Percentiles rank a stretch among this genome's conserved stretches.
phyloP scores from a whole-genome alignment of 2,329 filamentous ascomycete genomes.

The Coleophoma eucalyptorum region DNA sequence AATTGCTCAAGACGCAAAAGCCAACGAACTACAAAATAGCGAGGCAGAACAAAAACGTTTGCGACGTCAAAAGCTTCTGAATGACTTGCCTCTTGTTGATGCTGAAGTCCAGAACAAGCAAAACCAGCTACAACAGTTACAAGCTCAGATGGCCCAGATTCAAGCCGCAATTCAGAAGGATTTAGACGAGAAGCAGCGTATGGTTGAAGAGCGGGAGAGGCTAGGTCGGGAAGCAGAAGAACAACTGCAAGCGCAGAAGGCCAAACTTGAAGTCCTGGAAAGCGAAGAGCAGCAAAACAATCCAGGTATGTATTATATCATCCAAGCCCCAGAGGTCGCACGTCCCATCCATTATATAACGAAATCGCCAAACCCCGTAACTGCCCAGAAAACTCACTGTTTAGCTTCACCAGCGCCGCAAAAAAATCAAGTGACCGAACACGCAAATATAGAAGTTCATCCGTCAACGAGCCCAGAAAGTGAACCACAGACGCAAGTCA shows the following conservation, averaged over 20 bases:
- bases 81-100: conserved; percentile 26
- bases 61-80: conserved; percentile 25
- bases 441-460: not conserved
- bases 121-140: conserved; percentile 22
- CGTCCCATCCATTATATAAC: too few relatives aligned
- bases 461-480: too few relatives aligned
- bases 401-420: not conserved
- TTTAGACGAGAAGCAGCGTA: conserved; percentile 26
- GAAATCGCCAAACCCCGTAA: too few relatives aligned
- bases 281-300: conserved; percentile 16
- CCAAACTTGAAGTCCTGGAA: conserved; percentile 25
- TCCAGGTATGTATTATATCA: conserved; percentile 15
- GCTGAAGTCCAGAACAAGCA: conserved; percentile 25
- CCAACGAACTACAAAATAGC: conserved; percentile 16
- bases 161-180: conserved; percentile 25
- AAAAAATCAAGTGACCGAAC: not conserved
- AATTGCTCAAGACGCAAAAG: conserved; percentile 16
- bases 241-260: conserved; percentile 27
- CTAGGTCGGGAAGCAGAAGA: conserved; percentile 28
- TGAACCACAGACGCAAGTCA: too few relatives aligned
- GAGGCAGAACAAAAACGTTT: conserved; percentile 24
- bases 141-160: conserved; percentile 24
- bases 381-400: conserved; percentile 12
- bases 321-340: not conserved
- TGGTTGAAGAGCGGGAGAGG: conserved; percentile 28